phyloP scores from a whole-genome alignment of 257 asterid species.

The Coffea eugenioides region DNA sequence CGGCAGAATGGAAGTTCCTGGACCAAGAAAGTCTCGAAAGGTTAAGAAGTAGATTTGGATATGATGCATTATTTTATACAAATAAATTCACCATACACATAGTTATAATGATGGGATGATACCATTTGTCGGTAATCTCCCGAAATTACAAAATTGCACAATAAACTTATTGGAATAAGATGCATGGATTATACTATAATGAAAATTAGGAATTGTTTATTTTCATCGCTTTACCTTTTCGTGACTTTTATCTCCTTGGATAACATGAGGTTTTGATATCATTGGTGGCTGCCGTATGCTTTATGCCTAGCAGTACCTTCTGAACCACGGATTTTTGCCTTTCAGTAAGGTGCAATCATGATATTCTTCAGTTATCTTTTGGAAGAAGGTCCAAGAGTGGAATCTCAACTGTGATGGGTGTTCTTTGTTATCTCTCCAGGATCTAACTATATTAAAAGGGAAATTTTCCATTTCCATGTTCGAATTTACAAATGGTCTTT shows the following conservation, averaged over 20 bases:
- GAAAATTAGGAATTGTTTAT: slow-evolving; percentile 10
- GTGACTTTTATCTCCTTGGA: slow-evolving; percentile 2
- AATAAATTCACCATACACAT: slow-evolving; percentile 29
- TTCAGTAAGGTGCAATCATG: neutral
- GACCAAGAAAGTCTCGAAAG: slow-evolving; percentile 68
- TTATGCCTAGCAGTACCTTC: slow-evolving; percentile 18
- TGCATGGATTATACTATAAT: slow-evolving; percentile 24
- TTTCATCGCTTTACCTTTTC: slow-evolving; percentile 1
- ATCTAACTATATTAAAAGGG: neutral
- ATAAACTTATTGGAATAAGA: slow-evolving; percentile 43
- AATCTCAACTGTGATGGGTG: neutral
- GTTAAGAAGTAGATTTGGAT: slow-evolving; percentile 55
- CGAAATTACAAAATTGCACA: slow-evolving; percentile 32
- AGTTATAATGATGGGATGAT: slow-evolving; percentile 27
- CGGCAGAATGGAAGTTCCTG: slow-evolving; percentile 89
- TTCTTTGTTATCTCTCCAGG: neutral
- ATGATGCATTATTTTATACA: slow-evolving; percentile 14
- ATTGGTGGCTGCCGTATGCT: slow-evolving; percentile 6
- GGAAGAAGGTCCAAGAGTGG: neutral
- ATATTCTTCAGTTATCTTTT: neutral
- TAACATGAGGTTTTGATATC: slow-evolving; percentile 11
- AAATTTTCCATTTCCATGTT: neutral
- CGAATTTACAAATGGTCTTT: neutral
- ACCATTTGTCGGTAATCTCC: slow-evolving; percentile 15
- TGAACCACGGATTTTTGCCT: slow-evolving; percentile 3